Conservation (phyloP, 2,329 filamentous ascomycete species). For the Talaromyces funiculosus region DNA sequence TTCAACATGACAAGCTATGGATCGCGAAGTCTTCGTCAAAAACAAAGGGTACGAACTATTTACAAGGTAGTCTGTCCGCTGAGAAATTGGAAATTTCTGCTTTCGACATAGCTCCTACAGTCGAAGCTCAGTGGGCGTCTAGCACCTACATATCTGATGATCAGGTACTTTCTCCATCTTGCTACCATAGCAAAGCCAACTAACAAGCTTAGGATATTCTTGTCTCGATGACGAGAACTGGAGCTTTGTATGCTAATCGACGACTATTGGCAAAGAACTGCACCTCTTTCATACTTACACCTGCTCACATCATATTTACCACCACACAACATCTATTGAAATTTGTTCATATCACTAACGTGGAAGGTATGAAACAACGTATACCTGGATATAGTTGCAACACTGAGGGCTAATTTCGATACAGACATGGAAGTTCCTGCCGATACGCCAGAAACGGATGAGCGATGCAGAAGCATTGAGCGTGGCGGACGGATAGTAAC, state of each 20-base stretch:
- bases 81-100: conserved; percentile 17
- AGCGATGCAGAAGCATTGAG: conserved; percentile 87
- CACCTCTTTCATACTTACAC: conserved; percentile 81
- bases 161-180: conserved; percentile 26
- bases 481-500: conserved; percentile 81
- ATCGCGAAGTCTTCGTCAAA: conserved; percentile 27
- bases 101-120: conserved; percentile 30
- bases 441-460: conserved; percentile 87
- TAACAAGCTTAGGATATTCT: conserved; percentile 38
- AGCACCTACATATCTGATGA: conserved; percentile 34
- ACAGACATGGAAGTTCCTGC: conserved; percentile 72
- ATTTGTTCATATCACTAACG: conserved; percentile 72
- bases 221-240: conserved; percentile 67
- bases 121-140: conserved; percentile 36
- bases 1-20: conserved; percentile 34
- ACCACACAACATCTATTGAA: conserved; percentile 91
- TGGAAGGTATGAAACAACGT: conserved; percentile 51
- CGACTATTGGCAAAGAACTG: conserved; percentile 74
- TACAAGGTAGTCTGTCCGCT: conserved; percentile 8
- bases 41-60: conserved; percentile 23
- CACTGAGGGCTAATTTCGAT: conserved; percentile 4
- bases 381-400: not conserved
- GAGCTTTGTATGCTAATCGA: conserved; percentile 72
- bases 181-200: not conserved
- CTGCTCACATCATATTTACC: conserved; percentile 80